Evolutionary conservation across 352 stramenopile species (phyloP), one percentile per base, ranked within the genome.

Genomic region (Phytophthora fragariae): DNA sequence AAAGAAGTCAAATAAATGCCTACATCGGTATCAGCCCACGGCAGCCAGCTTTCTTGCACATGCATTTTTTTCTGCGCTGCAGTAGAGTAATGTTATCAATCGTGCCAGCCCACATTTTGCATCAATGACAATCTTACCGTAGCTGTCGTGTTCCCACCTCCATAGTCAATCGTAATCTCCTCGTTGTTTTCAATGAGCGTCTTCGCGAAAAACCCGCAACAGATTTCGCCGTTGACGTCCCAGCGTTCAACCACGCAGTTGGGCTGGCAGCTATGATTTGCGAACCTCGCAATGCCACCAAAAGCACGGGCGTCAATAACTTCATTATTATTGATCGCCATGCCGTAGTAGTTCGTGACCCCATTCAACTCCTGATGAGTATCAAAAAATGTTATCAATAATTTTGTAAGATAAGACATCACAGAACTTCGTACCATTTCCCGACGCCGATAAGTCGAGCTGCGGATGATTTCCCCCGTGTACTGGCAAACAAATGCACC

Each of bases 81-180:
- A 31, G 7, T 31, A 31, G 29, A 31, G 29, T 31, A 7, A 31
- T 31, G 29, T 7, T 31, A 31, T 31, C 29, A 31, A 31, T 7
- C 29, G 29, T 31, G 3, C 29, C 3, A 7, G 29, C 29, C 6
- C 29, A 31, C 7, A 7, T 31, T 31, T 31, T 31, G 29, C 29
- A 31, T 31, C 29, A 31, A 31, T 31, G 29, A 31, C 3, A 7
- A 31, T 31, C 29, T 31, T 31, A 31, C 29, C 29, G 2, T 31
- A 31, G 29, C 29, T 31, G 29, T 5, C 29, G 29, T 31, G 29
- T 31, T 31, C 5, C 29, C 29, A 7, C 29, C 37, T 44, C 37
- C 37, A 14, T 65, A 65, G 29, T 65, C 31, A 12, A 65, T 50
- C 2, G 59, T 65, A 6, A 65, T 57, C 17, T 65, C n/a, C 29